These are phyloP conservation scores for Wickerhamomyces sydowiorum DNA, from an alignment of 805 yeast genomes.

Conservation along the genomic window DNA sequence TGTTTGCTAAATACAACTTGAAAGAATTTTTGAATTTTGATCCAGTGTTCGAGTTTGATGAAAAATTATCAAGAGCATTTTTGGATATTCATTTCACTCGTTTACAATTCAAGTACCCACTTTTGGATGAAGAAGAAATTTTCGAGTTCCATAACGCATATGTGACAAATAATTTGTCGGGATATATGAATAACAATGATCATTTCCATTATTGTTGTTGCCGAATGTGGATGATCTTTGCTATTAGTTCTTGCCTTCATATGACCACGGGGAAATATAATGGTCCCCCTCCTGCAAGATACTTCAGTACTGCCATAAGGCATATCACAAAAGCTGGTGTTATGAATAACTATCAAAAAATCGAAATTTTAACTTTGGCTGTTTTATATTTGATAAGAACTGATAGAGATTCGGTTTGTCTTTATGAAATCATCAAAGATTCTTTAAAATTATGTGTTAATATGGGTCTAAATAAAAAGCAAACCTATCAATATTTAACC, in stretches of 20 bases:
- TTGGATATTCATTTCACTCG: conserved; percentile 51
- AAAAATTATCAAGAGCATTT: conserved; percentile 41
- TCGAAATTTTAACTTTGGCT: conserved; percentile 47
- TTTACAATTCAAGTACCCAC: conserved; percentile 51
- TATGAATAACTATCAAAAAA: conserved; percentile 36
- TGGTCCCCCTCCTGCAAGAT: conserved; percentile 49
- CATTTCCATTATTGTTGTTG: conserved; percentile 49
- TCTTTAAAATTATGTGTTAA: conserved; percentile 41
- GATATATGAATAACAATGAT: conserved; percentile 32
- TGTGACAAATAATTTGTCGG: conserved; percentile 27
- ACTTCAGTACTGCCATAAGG: conserved; percentile 55
- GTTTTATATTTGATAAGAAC: conserved; percentile 54
- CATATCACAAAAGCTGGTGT: conserved; percentile 42
- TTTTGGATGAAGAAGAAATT: conserved; percentile 47
- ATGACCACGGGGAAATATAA: conserved; percentile 51
- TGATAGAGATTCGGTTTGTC: conserved; percentile 51
- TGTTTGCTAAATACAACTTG: conserved; percentile 42
- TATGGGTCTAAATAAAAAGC: conserved; percentile 30
- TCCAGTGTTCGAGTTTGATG: conserved; percentile 49
- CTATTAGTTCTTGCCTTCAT: conserved; percentile 45
- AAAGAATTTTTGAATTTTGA: conserved; percentile 39
- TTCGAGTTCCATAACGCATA: conserved; percentile 45
- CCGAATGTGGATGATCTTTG: conserved; percentile 49
- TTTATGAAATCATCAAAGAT: conserved; percentile 48
- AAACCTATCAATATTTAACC: conserved; percentile 25